A percentile compares a stretch with the other conserved stretches of the same genome.
Conservation (phyloP, 768 basidiomycete genomes). For the Phlebiopsis gigantea region DNA sequence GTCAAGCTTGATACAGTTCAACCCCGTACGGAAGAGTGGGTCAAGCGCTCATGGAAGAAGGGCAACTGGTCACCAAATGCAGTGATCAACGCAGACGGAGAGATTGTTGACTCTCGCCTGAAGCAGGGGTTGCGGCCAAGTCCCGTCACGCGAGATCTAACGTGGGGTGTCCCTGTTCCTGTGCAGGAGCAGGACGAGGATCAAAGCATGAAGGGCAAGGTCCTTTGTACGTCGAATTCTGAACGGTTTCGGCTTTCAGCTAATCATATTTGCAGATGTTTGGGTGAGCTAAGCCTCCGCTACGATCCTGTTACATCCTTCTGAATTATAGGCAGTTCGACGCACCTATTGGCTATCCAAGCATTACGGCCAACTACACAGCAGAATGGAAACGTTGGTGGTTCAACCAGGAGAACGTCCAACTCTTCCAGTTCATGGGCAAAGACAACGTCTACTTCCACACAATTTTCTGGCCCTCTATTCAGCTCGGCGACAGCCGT, state of each 20-base stretch:
- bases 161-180: constrained; percentile 96
- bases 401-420: constrained; percentile 86
- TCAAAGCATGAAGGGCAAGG: constrained; percentile 87
- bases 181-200: constrained; percentile 63
- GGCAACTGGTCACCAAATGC: constrained; percentile 94
- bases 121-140: constrained; percentile 82
- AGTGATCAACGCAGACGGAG: constrained; percentile 83
- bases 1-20: constrained; percentile 82
- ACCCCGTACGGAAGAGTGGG: constrained; percentile 80
- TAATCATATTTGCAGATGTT: constrained; percentile 55
- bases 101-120: constrained; percentile 84
- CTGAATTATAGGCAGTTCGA: constrained; percentile 61
- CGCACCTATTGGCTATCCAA: constrained; percentile 93
- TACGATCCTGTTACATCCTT: background rate
- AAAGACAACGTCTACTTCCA: constrained; percentile 99
- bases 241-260: too few species aligned
- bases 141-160: constrained; percentile 88
- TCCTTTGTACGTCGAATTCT: constrained; percentile 70
- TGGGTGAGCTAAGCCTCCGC: too few species aligned
- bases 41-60: constrained; percentile 66
- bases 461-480: constrained; percentile 89
- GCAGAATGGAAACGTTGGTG: constrained; percentile 97
- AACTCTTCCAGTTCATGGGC: constrained; percentile 98
- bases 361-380: constrained; percentile 94
- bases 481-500: constrained; percentile 83